Conservation (phyloP, 176 grass and related monocot genomes). For the Triticum turgidum region DNA sequence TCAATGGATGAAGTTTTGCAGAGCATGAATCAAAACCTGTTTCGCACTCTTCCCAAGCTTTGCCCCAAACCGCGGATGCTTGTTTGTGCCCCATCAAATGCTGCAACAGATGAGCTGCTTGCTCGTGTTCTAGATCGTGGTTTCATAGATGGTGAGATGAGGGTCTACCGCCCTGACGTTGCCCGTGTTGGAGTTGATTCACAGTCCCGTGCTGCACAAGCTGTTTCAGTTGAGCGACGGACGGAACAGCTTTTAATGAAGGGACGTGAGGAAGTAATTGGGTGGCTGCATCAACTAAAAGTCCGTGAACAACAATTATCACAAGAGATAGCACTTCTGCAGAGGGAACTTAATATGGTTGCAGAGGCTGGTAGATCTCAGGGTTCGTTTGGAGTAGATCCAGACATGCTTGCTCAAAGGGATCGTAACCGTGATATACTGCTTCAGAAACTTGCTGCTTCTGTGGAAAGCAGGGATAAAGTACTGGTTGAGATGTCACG, state of each 20-base stretch:
- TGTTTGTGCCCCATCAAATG: conserved; percentile 93
- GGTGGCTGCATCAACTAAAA: conserved; percentile 97
- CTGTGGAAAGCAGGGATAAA: conserved; percentile 87
- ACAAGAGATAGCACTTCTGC: conserved; percentile 71
- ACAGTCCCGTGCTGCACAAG: conserved; percentile 88
- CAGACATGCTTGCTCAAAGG: conserved; percentile 75
- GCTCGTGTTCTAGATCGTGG: conserved; percentile 92
- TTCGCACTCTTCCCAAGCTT: conserved; percentile 91
- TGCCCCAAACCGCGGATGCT: conserved; percentile 97
- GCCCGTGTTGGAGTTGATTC: conserved; percentile 96
- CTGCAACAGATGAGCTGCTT: conserved; percentile 90
- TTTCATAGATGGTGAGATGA: conserved; percentile 98
- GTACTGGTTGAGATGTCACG: conserved; percentile 93
- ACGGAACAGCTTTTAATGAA: conserved; percentile 89
- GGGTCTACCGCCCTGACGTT: conserved; percentile 91
- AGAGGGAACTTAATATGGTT: conserved; percentile 72
- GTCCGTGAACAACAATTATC: conserved; percentile 61
- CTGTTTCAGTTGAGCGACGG: conserved; percentile 92
- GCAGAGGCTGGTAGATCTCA: conserved; percentile 77
- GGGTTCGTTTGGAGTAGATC: conserved; percentile 96
- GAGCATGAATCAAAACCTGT: conserved; percentile 93
- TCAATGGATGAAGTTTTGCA: conserved; percentile 95
- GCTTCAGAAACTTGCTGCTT: conserved; percentile 84
- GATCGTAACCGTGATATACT: conserved; percentile 77
- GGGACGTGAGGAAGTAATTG: conserved; percentile 79